Evolutionary conservation across 371 early-diverging fungal genomes (phyloP).

Genomic region (Mucor lusitanicus): DNA sequence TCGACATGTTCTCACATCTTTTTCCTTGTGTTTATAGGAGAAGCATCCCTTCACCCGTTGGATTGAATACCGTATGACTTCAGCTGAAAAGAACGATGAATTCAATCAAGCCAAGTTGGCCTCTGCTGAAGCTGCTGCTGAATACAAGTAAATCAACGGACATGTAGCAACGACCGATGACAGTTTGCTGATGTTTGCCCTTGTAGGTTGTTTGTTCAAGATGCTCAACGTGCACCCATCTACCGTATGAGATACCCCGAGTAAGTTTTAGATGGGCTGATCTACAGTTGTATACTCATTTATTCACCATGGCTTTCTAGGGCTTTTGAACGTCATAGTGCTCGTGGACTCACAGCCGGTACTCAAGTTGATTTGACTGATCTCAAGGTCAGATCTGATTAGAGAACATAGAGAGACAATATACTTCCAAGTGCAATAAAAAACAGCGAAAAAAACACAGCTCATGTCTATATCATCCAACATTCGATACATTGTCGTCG

Average conservation of each 20-base stretch:
- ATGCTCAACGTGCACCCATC: conserved; percentile 50
- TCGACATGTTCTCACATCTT: not conserved
- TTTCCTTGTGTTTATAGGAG: conserved; percentile 22
- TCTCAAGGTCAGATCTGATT: conserved; percentile 46
- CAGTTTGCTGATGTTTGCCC: not conserved
- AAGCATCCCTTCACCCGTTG: conserved; percentile 51
- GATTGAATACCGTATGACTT: conserved; percentile 49
- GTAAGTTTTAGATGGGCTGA: conserved; percentile 42
- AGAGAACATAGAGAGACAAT: conserved; percentile 9
- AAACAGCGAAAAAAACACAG: not conserved
- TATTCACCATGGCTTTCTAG: conserved; percentile 19
- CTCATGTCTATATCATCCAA: not conserved
- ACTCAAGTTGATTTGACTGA: conserved; percentile 44
- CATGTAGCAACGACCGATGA: not conserved
- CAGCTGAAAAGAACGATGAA: conserved; percentile 33
- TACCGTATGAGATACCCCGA: conserved; percentile 53
- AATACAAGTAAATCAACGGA: conserved; percentile 35
- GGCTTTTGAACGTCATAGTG: conserved; percentile 46
- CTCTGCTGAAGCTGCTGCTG: conserved; percentile 38
- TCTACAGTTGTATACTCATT: not conserved
- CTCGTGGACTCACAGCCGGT: conserved; percentile 44
- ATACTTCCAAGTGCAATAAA: not conserved
- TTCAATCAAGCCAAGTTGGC: conserved; percentile 29
- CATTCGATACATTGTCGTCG: not conserved
- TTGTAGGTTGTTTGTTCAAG: conserved; percentile 41